Evolutionary conservation across 148 eudicot species (phyloP), one percentile per base, ranked within the genome.

Genomic region (Talinum fruticosum): DNA sequence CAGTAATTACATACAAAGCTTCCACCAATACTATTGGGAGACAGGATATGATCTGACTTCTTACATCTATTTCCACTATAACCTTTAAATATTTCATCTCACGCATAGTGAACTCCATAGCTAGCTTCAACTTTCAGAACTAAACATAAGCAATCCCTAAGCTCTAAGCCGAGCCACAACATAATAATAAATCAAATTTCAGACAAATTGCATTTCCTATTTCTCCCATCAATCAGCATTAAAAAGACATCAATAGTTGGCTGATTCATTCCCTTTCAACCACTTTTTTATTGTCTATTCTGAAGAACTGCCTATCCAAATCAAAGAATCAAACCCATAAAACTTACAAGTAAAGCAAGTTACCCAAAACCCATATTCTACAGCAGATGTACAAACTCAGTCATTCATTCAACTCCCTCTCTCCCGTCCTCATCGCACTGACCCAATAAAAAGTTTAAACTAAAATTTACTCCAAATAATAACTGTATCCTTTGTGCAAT

Each of bases 41-140:
- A 61, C 34, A 72, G 13, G 75, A 72, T 34, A 72, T 26, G 38
- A 72, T 72, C 38, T 51, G 38, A 49, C 75, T 10, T 75, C 65
- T 19, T 33, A 61, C 29, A 32, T 65, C 57, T 51, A 51, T 51
- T 51, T 51, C 73, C 81, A 73, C 77, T 28, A 24, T 16, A 26
- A 29, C 38, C 59, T 65, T 33, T 26, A 47, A 45, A 30, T 21
- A 71, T 1, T 47, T 35, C 73, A 73, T 44, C 32, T 65, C 28
- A 38, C 36, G 23, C 66, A 14, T 32, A 57, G 37, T 37, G 38
- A 36, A 53, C 79, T 54, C 13, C 65, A 66, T 71, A 71, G 54
- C 81, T 78, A 78, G 47, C 81, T 73, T 79, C 76, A 79, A 72
- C 76, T 72, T 73, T 64, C 64, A 71, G 35, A 26, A 61, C 32